Conservation (phyloP, 176 grass and related monocot genomes). For the Microstegium vimineum region DNA sequence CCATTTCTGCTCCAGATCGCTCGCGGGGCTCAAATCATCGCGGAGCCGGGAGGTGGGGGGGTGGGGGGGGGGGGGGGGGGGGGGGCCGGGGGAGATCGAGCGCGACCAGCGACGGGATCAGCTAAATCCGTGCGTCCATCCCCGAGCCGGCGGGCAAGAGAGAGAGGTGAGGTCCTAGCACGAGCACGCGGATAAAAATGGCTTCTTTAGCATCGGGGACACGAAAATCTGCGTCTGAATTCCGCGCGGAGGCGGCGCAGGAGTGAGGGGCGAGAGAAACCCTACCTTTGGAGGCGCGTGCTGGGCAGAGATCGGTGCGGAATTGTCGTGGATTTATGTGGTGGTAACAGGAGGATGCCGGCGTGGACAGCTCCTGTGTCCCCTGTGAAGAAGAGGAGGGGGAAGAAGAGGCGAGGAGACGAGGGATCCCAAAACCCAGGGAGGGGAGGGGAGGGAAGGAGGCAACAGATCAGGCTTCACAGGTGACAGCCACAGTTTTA, state of each 20-base stretch:
- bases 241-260: not conserved
- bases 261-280: slow-evolving; percentile 17
- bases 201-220: slow-evolving; percentile 24
- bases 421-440: slow-evolving; percentile 37
- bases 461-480: not conserved
- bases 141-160: not conserved
- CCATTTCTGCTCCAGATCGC: slow-evolving; percentile 56
- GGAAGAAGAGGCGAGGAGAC: not conserved
- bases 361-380: not conserved
- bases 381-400: not conserved
- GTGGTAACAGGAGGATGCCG: slow-evolving; percentile 21
- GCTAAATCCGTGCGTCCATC: slow-evolving; percentile 17
- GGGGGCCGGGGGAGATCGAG: slow-evolving; percentile 10
- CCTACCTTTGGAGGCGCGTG: slow-evolving; percentile 27
- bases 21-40: slow-evolving; percentile 15
- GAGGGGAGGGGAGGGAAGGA: not conserved
- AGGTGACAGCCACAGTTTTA: not conserved
- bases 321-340: slow-evolving; percentile 38
- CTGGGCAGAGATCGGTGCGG: slow-evolving; percentile 33
- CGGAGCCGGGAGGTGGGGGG: too few species aligned
- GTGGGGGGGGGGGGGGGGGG: too few species aligned
- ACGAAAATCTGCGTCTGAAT: slow-evolving; percentile 6
- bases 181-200: not conserved
- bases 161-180: slow-evolving; percentile 3
- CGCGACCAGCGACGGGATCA: not conserved